Evolutionary conservation across 2,329 filamentous ascomycete species (phyloP), one percentile per base, ranked within the genome.

Genomic region (Scortechinia acanthostroma): DNA sequence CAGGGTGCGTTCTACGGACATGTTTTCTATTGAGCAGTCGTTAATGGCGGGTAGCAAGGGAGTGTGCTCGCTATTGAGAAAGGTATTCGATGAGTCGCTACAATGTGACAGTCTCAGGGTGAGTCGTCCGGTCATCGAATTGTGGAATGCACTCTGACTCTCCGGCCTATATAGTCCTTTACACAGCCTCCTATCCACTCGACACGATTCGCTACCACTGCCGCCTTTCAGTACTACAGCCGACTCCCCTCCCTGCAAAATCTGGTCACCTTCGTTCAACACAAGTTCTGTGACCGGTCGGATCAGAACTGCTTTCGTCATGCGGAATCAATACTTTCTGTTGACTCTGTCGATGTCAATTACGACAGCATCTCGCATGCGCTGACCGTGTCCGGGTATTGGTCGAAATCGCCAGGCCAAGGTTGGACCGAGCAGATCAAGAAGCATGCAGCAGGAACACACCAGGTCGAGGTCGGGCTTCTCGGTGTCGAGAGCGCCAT

Each of bases 1-100:
- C 58, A n/a, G 25, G 25, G 25, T 30, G 25, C 10, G 25, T 30
- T 30, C 25, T 30, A n/a, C n/a, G n/a, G n/a, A n/a, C n/a, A n/a
- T n/a, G n/a, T n/a, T n/a, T n/a, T n/a, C n/a, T n/a, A n/a, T n/a
- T n/a, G n/a, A n/a, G n/a, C n/a, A n/a, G n/a, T 30, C n/a, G 25
- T n/a, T 30, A 30, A 30, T 30, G n/a, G 25, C 25, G 10, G 25
- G 25, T 30, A 10, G 25, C 10, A n/a, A 30, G 10, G 25, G 10
- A 30, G 10, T 30, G n/a, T 30, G 25, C n/a, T n/a, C 25, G n/a
- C 25, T 30, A n/a, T n/a, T 30, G 25, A 30, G n/a, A n/a, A 30
- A n/a, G 25, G n/a, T 30, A n/a, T 30, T 30, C n/a, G 25, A n/a
- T 10, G 25, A 30, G 25, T 10, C 10, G 25, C 10, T 30, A 30